These are phyloP conservation scores for Ephemerocybe angulata DNA, from an alignment of 768 basidiomycete species.

Conservation along the genomic window DNA sequence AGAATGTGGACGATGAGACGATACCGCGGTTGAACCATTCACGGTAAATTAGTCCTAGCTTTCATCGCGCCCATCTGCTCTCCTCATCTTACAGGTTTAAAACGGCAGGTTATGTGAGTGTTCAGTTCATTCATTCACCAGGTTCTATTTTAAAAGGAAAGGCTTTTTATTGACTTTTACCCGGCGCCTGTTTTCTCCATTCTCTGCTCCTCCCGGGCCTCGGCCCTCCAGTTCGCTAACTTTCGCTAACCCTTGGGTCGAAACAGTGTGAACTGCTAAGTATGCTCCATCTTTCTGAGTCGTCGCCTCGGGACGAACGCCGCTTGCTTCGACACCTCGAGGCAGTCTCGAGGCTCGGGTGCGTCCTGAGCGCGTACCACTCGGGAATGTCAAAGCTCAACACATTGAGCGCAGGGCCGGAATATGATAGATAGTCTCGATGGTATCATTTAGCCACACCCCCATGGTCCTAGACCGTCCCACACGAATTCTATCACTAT, in stretches of 20 bases:
- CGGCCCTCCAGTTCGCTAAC: neutral
- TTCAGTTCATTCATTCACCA: neutral
- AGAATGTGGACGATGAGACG: conserved; percentile 18
- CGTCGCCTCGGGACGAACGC: neutral
- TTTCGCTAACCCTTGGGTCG: neutral
- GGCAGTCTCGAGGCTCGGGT: too few relatives aligned
- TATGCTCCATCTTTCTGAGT: conserved; percentile 4
- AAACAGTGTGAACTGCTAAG: conserved; percentile 2
- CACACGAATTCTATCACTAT: too few relatives aligned
- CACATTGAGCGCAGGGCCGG: too few relatives aligned
- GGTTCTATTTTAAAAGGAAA: too few relatives aligned
- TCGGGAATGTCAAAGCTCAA: too few relatives aligned
- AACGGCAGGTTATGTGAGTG: conserved; percentile 39
- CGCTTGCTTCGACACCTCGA: too few relatives aligned
- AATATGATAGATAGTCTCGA: too few relatives aligned
- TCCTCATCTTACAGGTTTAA: conserved; percentile 31
- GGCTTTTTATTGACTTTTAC: too few relatives aligned
- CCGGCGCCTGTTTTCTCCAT: neutral
- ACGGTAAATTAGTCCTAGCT: conserved; percentile 22
- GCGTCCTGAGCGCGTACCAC: too few relatives aligned
- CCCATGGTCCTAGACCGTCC: too few relatives aligned
- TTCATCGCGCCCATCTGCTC: neutral
- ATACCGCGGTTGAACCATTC: conserved; percentile 33
- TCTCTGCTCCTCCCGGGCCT: neutral
- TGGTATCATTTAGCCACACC: too few relatives aligned